phyloP scores from a whole-genome alignment of 2,329 filamentous ascomycete species.

The Colletotrichum sp. region DNA sequence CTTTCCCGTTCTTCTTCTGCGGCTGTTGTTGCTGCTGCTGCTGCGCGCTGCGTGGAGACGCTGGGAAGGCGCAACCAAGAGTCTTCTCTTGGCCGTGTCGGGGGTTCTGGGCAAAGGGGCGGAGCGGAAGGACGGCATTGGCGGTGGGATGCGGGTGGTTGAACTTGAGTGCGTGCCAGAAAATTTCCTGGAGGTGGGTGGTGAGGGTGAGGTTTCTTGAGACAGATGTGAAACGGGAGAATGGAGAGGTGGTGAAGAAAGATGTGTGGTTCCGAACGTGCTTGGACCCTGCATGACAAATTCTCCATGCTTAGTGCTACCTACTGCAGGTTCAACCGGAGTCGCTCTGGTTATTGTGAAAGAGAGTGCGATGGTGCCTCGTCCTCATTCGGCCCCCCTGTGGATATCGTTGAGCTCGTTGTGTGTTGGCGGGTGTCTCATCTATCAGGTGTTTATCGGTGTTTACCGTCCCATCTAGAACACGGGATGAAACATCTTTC shows the following conservation, averaged over 20 bases:
- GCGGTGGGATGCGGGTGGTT: background rate
- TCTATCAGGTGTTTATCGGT: constrained; percentile 16
- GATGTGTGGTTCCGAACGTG: background rate
- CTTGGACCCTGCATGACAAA: constrained; percentile 22
- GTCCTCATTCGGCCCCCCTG: background rate
- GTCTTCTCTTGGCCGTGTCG: background rate
- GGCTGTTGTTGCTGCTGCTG: background rate
- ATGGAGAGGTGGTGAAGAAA: background rate
- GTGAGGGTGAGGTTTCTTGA: constrained; percentile 1
- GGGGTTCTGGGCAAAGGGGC: background rate
- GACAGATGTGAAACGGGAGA: constrained; percentile 21
- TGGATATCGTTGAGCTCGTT: background rate
- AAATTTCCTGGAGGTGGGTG: background rate
- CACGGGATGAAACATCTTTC: constrained; percentile 19
- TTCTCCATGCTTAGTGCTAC: background rate
- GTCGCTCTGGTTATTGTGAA: background rate
- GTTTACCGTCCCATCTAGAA: constrained; percentile 15
- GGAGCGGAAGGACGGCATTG: background rate
- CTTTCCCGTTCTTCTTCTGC: background rate
- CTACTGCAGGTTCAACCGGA: background rate
- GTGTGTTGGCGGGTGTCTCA: constrained; percentile 1
- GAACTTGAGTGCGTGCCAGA: background rate
- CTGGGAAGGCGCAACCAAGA: background rate
- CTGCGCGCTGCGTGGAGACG: background rate
- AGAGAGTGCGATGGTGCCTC: background rate